Base-by-base conservation (phyloP, 345 rosid genomes). In the Gossypium thurberi region DNA sequence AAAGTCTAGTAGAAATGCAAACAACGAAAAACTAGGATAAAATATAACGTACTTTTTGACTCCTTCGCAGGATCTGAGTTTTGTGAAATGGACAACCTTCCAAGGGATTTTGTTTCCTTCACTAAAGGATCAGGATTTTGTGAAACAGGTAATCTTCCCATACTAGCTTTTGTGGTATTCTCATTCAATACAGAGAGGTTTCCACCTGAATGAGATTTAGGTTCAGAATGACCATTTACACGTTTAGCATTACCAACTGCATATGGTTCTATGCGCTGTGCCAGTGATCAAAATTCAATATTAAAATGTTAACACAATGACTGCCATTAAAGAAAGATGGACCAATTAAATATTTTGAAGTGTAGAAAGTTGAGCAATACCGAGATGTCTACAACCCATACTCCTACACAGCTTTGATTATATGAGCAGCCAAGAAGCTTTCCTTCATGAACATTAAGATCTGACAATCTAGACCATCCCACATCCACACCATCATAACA, bases 381-480 rank as follows among this genome's bases (percentile, higher is more conserved):
- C 89, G 94, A 86, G 84, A 92, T 89, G 80, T 90, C 98, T 51
- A 89, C 98, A 77, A 94, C 98, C 98, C 98, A 94, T 53, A 94
- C 96, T 79, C 97, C 98, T 18, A 94, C 98, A 74, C 98, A 94
- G 77, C 89, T 94, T 81, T 94, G 98, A 81, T 95, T 95, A 79
- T 86, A 92, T 12, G 99, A 95, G 89, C 99, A 95, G 66, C 96
- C 98, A 72, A 95, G 98, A 75, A 95, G 99, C 88, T 95, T 95
- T 61, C 97, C 99, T 81, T 92, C 98, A 26, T 92, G 93, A 77
- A 95, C 88, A 86, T 88, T 91, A 79, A 95, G 91, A 84, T 95
- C 99, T 48, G 93, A 89, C 88, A 92, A 82, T 82, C 75, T 92
- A 74, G 99, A 92, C 99, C 99, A 95, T 80, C 99, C 99, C 83